phyloP scores from a whole-genome alignment of 2,329 filamentous ascomycete genomes.

The Colletotrichum cereale region DNA sequence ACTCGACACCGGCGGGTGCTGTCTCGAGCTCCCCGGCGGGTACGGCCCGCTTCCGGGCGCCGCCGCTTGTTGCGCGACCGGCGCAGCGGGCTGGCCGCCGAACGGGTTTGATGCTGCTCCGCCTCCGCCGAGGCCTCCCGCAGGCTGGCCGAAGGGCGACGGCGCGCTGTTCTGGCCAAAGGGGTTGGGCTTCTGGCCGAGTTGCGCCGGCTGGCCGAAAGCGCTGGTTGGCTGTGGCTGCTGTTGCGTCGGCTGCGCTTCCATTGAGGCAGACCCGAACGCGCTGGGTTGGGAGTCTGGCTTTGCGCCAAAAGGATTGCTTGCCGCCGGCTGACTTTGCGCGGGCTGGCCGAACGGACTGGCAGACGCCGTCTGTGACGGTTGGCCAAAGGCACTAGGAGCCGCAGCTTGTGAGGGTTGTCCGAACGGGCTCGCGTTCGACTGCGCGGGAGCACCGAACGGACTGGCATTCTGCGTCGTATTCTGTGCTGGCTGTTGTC shows the following conservation, averaged over 20 bases:
- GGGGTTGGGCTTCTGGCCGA: constrained; percentile 44
- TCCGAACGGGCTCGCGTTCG: constrained; percentile 32
- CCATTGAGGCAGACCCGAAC: constrained; percentile 19
- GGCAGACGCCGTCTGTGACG: constrained; percentile 23
- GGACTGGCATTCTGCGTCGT: constrained; percentile 19
- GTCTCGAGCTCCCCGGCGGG: constrained; percentile 56
- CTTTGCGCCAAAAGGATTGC: constrained; percentile 47
- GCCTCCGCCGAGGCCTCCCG: constrained; percentile 10
- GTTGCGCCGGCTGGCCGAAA: constrained; percentile 46
- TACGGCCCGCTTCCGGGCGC: constrained; percentile 54
- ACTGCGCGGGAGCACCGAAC: constrained; percentile 29
- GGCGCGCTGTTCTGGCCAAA: constrained; percentile 48
- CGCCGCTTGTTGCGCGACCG: constrained; percentile 37
- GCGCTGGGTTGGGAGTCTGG: constrained; percentile 13
- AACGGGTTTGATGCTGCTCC: constrained; percentile 45
- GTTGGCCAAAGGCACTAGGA: constrained; percentile 43
- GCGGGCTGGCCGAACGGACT: constrained; percentile 40
- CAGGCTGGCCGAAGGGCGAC: constrained; percentile 47
- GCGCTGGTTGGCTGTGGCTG: constrained; percentile 45
- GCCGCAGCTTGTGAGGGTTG: constrained; percentile 39
- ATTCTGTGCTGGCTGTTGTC: constrained; percentile 33
- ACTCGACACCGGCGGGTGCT: constrained; percentile 58
- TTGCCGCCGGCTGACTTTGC: constrained; percentile 38
- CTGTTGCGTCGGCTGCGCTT: constrained; percentile 42
- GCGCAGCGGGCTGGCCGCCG: constrained; percentile 37